Conservation (phyloP, 805 yeast genomes). For the Wickerhamomyces kurtzmanii region DNA sequence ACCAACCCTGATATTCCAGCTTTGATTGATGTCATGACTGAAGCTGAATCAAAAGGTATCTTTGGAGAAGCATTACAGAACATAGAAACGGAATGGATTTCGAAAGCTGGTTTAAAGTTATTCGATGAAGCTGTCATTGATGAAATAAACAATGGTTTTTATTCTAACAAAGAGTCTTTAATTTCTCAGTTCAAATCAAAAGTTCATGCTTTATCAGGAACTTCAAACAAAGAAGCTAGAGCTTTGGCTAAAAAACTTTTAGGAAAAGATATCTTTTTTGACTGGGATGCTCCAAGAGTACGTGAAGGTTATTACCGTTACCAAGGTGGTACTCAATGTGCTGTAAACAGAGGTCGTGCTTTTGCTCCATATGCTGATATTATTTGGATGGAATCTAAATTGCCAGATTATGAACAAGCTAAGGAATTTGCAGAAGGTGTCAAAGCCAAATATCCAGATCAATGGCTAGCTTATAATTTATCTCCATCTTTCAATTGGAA, state of each 20-base stretch:
- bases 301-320: slow-evolving; percentile 96
- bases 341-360: slow-evolving; percentile 93
- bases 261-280: slow-evolving; percentile 78
- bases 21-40: slow-evolving; percentile 67
- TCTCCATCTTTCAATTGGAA: slow-evolving; percentile 99
- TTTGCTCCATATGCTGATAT: slow-evolving; percentile 92
- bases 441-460: slow-evolving; percentile 67
- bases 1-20: slow-evolving; percentile 78
- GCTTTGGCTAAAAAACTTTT: slow-evolving; percentile 62
- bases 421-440: slow-evolving; percentile 93
- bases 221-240: slow-evolving; percentile 75
- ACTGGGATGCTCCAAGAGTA: slow-evolving; percentile 94
- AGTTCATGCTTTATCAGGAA: slow-evolving; percentile 67
- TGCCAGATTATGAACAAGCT: slow-evolving; percentile 91
- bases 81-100: slow-evolving; percentile 76
- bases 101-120: slow-evolving; percentile 73
- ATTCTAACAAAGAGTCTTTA: slow-evolving; percentile 50
- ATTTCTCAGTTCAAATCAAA: slow-evolving; percentile 54
- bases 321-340: slow-evolving; percentile 95
- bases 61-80: slow-evolving; percentile 61
- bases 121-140: slow-evolving; percentile 90
- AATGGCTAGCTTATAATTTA: slow-evolving; percentile 95
- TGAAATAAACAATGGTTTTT: slow-evolving; percentile 53
- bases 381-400: slow-evolving; percentile 97
- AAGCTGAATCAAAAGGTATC: slow-evolving; percentile 70